Percentiles rank a stretch among this genome's conserved stretches.
phyloP scores from a whole-genome alignment of 106 monocot genomes.

The Agapanthus africanus region DNA sequence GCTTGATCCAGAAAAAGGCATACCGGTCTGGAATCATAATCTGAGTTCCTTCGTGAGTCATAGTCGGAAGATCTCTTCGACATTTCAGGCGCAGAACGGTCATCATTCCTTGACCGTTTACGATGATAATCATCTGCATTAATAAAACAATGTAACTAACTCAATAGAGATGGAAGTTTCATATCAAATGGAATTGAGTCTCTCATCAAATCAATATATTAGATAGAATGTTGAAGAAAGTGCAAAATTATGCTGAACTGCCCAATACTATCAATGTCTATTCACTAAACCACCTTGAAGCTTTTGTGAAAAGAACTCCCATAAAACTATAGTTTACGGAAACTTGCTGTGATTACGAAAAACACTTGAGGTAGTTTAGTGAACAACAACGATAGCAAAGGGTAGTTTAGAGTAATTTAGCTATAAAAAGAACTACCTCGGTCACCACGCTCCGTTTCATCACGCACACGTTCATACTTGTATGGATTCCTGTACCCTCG shows the following conservation, averaged over 20 bases:
- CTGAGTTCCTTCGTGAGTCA: constrained; percentile 40
- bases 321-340: no score
- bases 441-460: constrained; percentile 39
- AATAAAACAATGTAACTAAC: not conserved
- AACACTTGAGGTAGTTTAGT: no score
- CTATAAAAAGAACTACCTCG: not conserved
- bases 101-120: constrained; percentile 68
- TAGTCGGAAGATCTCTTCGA: constrained; percentile 42
- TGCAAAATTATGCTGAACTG: no score
- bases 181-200: not conserved
- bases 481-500: constrained; percentile 27
- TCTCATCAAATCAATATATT: not conserved
- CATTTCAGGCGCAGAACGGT: constrained; percentile 24
- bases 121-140: constrained; percentile 48
- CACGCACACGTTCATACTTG: constrained; percentile 10
- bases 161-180: not conserved
- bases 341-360: no score
- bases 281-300: no score
- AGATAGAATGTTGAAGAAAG: no score
- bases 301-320: no score
- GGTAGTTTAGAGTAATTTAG: no score
- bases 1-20: not conserved
- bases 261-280: no score
- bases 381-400: no score
- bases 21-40: constrained; percentile 61